Base-by-base conservation (phyloP, 345 rosid genomes). In the Rhizophora apiculata region DNA sequence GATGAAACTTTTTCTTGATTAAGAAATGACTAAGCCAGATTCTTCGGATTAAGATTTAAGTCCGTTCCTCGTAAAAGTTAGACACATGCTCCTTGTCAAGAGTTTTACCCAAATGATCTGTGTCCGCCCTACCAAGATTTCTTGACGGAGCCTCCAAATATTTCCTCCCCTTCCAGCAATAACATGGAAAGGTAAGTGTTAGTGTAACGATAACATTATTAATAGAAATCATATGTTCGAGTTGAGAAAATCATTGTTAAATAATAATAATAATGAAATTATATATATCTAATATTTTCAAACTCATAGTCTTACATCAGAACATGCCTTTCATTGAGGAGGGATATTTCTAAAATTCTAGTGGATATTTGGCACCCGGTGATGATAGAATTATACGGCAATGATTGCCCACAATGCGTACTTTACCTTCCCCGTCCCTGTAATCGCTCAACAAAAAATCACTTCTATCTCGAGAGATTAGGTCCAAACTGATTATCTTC, bases 361-460 rank as follows among this genome's bases (percentile, higher is more conserved):
- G 43, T 68, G 79, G 82, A 75, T 67, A 31, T 72, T 56, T 65
- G 78, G 74, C 75, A 74, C 74, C 49, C 83, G 80, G 82, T 84
- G 74, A 84, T 82, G 63, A 48, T 39, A 64, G 24, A 73, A 73
- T 62, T 73, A 73, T 67, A 15, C 52, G 68, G 21, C 61, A 73
- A 85, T 85, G 30, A 85, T 82, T 72, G 59, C 62, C 3, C 60
- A 39, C 22, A 64, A 22, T 52, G 57, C 24, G 34, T 49, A 36
- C 69, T 78, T 73, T 70, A 65, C 63, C 65, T 76, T 63, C 80
- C 58, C 65, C 4, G 37, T 67, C 52, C 70, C 79, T 39, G 60
- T 75, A 74, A 79, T 83, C 72, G 52, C 74, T 29, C 34, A 18
- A 3, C 16, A 32, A 68, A 84, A 82, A 77, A 76, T 67, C 39